Evolutionary conservation across 441 rosid genomes (phyloP).

Genomic region (Jatropha podagrica): DNA sequence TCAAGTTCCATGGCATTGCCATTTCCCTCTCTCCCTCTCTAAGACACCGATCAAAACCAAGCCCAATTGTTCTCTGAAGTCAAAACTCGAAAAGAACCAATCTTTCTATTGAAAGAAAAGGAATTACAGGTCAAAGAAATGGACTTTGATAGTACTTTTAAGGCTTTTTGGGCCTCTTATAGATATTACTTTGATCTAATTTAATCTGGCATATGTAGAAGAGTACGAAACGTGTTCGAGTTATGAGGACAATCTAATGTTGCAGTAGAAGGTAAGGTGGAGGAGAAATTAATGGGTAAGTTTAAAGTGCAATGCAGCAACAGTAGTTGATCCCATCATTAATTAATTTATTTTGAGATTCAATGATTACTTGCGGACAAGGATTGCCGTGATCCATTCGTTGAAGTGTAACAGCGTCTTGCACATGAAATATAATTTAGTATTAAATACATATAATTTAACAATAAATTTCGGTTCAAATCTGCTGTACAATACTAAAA

Average conservation of each 20-base stretch:
- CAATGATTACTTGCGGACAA: no score
- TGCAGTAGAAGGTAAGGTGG: neutral
- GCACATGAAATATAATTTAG: no score
- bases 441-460: no score
- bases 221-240: neutral
- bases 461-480: no score
- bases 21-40: constrained; percentile 22
- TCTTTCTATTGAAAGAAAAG: neutral
- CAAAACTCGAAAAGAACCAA: neutral
- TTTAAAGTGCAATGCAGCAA: neutral
- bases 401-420: no score
- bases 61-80: neutral
- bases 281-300: neutral
- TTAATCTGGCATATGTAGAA: neutral
- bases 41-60: neutral
- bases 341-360: no score
- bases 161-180: neutral
- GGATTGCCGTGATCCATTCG: no score
- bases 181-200: neutral
- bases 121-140: neutral
- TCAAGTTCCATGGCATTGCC: constrained; percentile 61
- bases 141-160: neutral
- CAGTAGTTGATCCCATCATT: neutral
- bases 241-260: neutral
- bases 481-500: no score